These are phyloP conservation scores for rapeseed (Brassica napus) DNA, from an alignment of 345 rosid species.

Conservation along the genomic window DNA sequence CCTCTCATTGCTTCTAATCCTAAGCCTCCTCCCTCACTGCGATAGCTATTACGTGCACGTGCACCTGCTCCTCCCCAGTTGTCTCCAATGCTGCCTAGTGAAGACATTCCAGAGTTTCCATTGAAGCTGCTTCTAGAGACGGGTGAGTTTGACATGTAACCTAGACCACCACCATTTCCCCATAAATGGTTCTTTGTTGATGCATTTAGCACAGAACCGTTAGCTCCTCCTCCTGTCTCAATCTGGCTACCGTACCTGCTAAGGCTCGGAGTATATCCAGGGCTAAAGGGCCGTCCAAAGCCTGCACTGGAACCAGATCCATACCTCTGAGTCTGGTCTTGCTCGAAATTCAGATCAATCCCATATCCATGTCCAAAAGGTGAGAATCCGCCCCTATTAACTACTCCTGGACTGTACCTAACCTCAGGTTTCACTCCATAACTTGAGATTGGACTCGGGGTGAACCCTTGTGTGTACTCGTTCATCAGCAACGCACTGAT, in stretches of 20 bases:
- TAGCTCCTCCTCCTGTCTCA: constrained; percentile 42
- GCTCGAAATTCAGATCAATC: constrained; percentile 62
- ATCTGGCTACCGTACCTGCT: constrained; percentile 52
- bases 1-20: constrained; percentile 42
- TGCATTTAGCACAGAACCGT: constrained; percentile 48
- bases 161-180: constrained; percentile 52
- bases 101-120: constrained; percentile 56
- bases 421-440: constrained; percentile 81
- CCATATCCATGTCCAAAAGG: constrained; percentile 65
- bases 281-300: constrained; percentile 58
- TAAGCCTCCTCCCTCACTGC: constrained; percentile 36
- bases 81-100: constrained; percentile 59
- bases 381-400: constrained; percentile 57
- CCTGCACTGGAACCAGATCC: constrained; percentile 53
- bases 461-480: constrained; percentile 70
- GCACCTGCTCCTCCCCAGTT: constrained; percentile 50
- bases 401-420: constrained; percentile 68
- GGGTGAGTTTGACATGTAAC: constrained; percentile 50
- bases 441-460: constrained; percentile 57
- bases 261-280: constrained; percentile 49
- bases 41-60: constrained; percentile 33
- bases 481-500: constrained; percentile 55
- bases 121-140: constrained; percentile 47
- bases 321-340: constrained; percentile 54
- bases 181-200: constrained; percentile 56